phyloP scores from a whole-genome alignment of 2,329 filamentous ascomycete species.

The Aureobasidium sp. region DNA sequence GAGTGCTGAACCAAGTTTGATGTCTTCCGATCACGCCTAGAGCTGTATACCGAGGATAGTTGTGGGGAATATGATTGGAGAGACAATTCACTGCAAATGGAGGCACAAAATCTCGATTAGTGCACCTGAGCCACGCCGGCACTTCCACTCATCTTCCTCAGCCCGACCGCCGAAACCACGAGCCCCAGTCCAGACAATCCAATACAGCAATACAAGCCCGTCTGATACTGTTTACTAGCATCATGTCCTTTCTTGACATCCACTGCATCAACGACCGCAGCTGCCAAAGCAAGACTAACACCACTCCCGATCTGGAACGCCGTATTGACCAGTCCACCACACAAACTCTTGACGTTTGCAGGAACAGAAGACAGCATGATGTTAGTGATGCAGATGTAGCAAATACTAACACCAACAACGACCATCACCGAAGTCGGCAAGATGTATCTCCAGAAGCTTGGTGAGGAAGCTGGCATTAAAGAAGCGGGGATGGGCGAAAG shows the following conservation, averaged over 20 bases:
- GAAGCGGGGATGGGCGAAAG: conserved; percentile 31
- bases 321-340: conserved; percentile 37
- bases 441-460: conserved; percentile 31
- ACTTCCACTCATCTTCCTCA: background rate
- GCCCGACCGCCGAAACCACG: conserved; percentile 12
- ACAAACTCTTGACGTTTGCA: conserved; percentile 33
- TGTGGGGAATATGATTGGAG: background rate
- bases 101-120: background rate
- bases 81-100: no score
- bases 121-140: background rate
- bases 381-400: conserved; percentile 37
- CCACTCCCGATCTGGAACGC: conserved; percentile 37
- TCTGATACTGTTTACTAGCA: conserved; percentile 30
- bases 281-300: conserved; percentile 33
- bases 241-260: conserved; percentile 31
- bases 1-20: background rate
- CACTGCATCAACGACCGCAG: conserved; percentile 32
- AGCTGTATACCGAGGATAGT: background rate
- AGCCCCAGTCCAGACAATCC: conserved; percentile 33
- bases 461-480: conserved; percentile 19
- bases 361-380: conserved; percentile 34
- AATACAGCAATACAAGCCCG: conserved; percentile 36
- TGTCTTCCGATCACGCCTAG: background rate
- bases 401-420: conserved; percentile 33
- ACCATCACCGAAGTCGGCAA: conserved; percentile 34